Percentiles rank a stretch among this genome's conserved stretches.
phyloP scores from a whole-genome alignment of 192 early-diverging fungal species.

The Backusella macrospora region DNA sequence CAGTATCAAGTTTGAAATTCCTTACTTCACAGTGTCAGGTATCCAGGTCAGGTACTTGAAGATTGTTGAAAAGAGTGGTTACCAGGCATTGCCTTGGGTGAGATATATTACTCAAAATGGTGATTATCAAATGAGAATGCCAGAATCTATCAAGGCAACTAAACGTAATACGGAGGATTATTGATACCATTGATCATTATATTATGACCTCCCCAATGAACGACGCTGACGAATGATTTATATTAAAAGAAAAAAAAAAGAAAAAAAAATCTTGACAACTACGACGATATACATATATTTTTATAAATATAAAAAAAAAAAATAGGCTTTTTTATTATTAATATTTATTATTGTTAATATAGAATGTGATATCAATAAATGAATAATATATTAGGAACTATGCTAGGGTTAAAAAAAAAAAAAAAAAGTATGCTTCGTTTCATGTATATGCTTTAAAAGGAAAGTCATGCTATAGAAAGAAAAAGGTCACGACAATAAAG shows the following conservation, averaged over 20 bases:
- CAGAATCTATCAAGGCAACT: constrained; percentile 76
- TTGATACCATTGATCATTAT: constrained; percentile 11
- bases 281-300: too few relatives aligned
- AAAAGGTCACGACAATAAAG: background rate
- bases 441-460: background rate
- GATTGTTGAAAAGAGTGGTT: constrained; percentile 89
- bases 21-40: constrained; percentile 88
- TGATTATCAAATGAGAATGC: constrained; percentile 95
- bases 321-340: too few relatives aligned
- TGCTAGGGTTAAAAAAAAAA: too few relatives aligned
- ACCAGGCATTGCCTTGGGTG: constrained; percentile 88
- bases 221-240: background rate
- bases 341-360: too few relatives aligned
- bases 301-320: too few relatives aligned
- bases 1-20: constrained; percentile 86
- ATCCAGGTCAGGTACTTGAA: constrained; percentile 92
- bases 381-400: too few relatives aligned
- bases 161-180: constrained; percentile 44
- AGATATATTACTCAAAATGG: constrained; percentile 90
- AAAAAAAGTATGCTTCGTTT: too few relatives aligned
- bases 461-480: background rate
- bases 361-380: too few relatives aligned
- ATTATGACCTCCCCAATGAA: background rate
- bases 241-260: constrained; percentile 7
- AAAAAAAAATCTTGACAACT: too few relatives aligned